Evolutionary conservation across 163 green algal genomes (phyloP), one percentile per base, ranked within the genome.

Genomic region (Scenedesmus sp.): DNA sequence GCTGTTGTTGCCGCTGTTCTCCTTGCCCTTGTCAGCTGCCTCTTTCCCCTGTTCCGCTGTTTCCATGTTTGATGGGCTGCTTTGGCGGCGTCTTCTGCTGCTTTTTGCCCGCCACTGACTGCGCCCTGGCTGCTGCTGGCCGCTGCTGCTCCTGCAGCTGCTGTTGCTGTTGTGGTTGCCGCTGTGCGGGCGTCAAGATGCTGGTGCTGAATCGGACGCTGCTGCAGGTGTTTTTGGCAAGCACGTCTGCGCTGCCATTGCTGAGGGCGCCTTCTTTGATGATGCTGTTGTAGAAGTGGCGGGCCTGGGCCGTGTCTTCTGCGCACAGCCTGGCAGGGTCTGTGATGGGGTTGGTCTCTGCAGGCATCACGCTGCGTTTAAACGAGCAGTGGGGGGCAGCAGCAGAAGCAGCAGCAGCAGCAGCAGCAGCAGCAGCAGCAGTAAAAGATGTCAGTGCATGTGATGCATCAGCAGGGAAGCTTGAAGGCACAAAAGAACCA

Each of bases 191-290:
- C 10, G 78, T 26, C 7, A 86, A 15, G 53, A 91, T 91, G 42
- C 33, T 87, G 3, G 87, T 10, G 3, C n/a, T 79, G 56, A 89
- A 92, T 3, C 37, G 43, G 0, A 92, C 73, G 30, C 53, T 72
- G 72, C 89, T 92, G 89, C 56, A 87, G 26, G 51, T 59, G 83
- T 92, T 92, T 6, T 44, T 42, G 3, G 70, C 56, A 5, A 90
- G 88, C 40, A 81, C 68, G 30, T 92, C 89, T 40, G 89, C 81
- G 30, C 59, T 72, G 89, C 72, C 89, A 30, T 42, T 40, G 85
- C 44, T 43, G 43, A 22, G 56, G 12, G 56, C 83, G 61, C 35
- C 42, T 0, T 37, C 49, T 44, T 70, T 46, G 13, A 80, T 56
- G 30, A 92, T 33, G 15, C 37, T 44, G 35, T 33, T 49, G 80